Evolutionary conservation across 1,139 yeast species (phyloP).

Genomic region (Kurtzmaniella quercitrusa): DNA sequence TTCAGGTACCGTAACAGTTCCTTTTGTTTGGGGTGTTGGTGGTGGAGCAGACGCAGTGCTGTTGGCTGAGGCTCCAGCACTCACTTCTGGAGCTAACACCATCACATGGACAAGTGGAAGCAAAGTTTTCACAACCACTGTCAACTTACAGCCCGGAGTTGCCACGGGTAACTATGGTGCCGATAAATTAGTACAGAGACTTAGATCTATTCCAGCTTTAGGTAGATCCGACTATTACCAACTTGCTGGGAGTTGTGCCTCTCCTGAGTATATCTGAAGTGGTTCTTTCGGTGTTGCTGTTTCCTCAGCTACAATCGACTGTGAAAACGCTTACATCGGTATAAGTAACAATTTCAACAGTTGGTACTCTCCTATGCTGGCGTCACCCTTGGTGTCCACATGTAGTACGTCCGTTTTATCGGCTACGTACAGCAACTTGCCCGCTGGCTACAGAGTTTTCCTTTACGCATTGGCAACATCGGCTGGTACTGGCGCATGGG

Average conservation of each 20-base stretch:
- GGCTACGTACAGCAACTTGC: slow-evolving; percentile 16
- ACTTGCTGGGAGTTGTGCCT: slow-evolving; percentile 19
- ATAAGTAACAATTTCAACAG: slow-evolving; percentile 19
- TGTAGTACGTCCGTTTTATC: slow-evolving; percentile 14
- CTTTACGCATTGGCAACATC: slow-evolving; percentile 15
- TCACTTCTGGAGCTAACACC: slow-evolving; percentile 20
- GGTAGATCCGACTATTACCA: slow-evolving; percentile 13
- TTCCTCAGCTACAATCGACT: slow-evolving; percentile 15
- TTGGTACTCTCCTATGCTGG: slow-evolving; percentile 18
- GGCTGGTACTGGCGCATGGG: background rate
- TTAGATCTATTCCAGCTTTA: slow-evolving; percentile 13
- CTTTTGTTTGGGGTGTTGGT: slow-evolving; percentile 26
- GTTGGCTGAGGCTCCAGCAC: slow-evolving; percentile 16
- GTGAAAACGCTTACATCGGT: slow-evolving; percentile 17
- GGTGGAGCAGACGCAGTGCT: slow-evolving; percentile 17
- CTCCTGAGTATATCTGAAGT: slow-evolving; percentile 18
- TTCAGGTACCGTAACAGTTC: slow-evolving; percentile 21
- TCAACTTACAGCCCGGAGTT: too few relatives aligned
- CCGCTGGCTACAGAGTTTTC: slow-evolving; percentile 31
- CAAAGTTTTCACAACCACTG: slow-evolving; percentile 15
- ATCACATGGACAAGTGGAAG: slow-evolving; percentile 26
- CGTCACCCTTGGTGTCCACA: slow-evolving; percentile 7
- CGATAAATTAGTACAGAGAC: too few relatives aligned
- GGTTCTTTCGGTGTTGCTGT: slow-evolving; percentile 21
- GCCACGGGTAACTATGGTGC: too few relatives aligned